phyloP scores from a whole-genome alignment of 208 protist genomes.

The Leishmania arabica region DNA sequence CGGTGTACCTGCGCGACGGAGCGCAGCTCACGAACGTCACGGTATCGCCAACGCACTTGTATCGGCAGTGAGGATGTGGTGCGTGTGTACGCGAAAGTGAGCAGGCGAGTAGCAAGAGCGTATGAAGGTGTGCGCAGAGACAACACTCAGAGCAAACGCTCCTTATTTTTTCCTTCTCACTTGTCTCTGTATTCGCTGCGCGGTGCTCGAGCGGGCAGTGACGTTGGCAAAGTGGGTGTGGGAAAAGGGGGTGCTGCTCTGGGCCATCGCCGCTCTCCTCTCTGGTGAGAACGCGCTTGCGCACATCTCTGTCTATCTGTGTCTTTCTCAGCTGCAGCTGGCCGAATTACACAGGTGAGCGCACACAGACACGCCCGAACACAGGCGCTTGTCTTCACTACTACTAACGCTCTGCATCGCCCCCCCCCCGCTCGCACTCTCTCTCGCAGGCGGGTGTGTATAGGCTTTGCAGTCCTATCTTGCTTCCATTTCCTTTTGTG shows the following conservation, averaged over 20 bases:
- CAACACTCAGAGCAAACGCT: not conserved
- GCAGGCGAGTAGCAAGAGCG: not conserved
- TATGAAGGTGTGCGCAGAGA: not conserved
- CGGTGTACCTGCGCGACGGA: constrained; percentile 54
- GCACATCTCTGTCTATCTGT: not conserved
- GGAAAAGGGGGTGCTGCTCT: not conserved
- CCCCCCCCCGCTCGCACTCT: not conserved
- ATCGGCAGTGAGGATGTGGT: not conserved
- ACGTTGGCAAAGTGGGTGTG: not conserved
- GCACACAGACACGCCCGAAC: not conserved
- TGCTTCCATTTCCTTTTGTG: not conserved
- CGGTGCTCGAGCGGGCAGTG: not conserved
- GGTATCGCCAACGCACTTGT: constrained; percentile 28
- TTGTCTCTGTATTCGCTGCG: not conserved
- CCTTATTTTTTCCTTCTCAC: not conserved
- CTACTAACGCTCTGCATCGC: not conserved
- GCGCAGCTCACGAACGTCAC: constrained; percentile 55
- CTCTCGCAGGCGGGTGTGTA: not conserved
- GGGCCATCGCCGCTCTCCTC: not conserved
- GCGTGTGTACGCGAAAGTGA: not conserved
- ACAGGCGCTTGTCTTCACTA: not conserved
- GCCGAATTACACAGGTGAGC: not conserved
- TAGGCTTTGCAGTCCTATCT: not conserved
- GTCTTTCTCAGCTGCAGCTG: not conserved
- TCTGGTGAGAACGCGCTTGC: not conserved